A percentile compares a stretch with the other conserved stretches of the same genome.
Evolutionary conservation across 164 flowering plant genomes (phyloP).

Genomic region (Kingdonia uniflora): DNA sequence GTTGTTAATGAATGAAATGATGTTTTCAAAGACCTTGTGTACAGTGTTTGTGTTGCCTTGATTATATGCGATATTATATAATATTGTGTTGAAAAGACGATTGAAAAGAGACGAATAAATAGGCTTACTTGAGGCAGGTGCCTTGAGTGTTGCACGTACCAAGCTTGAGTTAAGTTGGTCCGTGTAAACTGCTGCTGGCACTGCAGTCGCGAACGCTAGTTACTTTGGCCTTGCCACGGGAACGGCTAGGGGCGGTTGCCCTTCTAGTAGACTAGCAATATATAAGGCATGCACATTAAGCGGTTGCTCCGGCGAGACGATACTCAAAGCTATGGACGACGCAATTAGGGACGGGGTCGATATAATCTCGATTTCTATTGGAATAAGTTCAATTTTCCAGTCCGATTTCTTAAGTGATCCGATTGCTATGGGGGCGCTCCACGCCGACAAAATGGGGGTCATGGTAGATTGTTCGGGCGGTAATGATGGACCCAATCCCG

Average conservation of each 20-base stretch:
- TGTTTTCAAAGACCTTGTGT: too few relatives aligned
- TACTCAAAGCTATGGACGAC: conserved; percentile 60
- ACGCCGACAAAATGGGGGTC: conserved; percentile 54
- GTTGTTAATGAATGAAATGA: too few relatives aligned
- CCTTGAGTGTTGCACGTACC: too few relatives aligned
- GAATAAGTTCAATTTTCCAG: conserved; percentile 37
- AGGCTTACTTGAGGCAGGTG: too few relatives aligned
- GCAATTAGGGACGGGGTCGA: conserved; percentile 70
- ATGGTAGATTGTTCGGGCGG: conserved; percentile 68
- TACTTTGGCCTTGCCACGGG: conserved; percentile 58
- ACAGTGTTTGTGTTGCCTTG: too few relatives aligned
- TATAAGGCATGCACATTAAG: conserved; percentile 56
- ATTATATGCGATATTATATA: too few relatives aligned
- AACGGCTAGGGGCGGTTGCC: conserved; percentile 51
- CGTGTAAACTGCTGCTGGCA: conserved; percentile 57
- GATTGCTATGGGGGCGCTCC: conserved; percentile 72
- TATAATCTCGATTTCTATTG: conserved; percentile 64
- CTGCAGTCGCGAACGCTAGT: conserved; percentile 37
- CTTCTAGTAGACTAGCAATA: conserved; percentile 41
- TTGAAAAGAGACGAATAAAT: too few relatives aligned
- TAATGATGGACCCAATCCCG: conserved; percentile 64
- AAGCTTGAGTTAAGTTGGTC: too few relatives aligned
- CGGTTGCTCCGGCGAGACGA: conserved; percentile 49
- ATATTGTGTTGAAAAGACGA: too few relatives aligned
- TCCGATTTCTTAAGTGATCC: conserved; percentile 52